Evolutionary conservation across 371 early-diverging fungal genomes (phyloP).

Genomic region (Mucor sp.): DNA sequence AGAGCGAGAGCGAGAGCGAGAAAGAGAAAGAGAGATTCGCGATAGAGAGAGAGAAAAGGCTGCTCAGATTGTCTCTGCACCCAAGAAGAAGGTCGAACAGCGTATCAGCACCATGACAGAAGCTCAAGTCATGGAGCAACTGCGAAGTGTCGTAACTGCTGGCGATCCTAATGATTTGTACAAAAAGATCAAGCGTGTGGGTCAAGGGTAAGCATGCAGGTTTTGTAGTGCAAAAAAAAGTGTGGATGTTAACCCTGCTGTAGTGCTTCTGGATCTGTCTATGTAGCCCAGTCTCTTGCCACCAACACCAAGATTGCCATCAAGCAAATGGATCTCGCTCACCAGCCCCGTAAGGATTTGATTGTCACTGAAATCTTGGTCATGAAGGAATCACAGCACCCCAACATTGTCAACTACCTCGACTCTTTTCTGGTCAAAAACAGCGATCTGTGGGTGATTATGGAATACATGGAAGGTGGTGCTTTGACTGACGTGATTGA

Average conservation of each 20-base stretch:
- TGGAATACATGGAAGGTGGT: slow-evolving; percentile 99
- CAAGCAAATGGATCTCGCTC: slow-evolving; percentile 95
- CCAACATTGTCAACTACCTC: slow-evolving; percentile 94
- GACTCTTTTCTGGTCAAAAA: slow-evolving; percentile 85
- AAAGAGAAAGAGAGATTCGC: slow-evolving; percentile 23
- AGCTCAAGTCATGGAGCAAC: slow-evolving; percentile 88
- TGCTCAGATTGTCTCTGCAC: slow-evolving; percentile 29
- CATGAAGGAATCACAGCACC: slow-evolving; percentile 95
- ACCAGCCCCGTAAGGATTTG: slow-evolving; percentile 92
- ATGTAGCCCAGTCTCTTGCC: slow-evolving; percentile 72
- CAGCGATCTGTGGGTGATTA: slow-evolving; percentile 95
- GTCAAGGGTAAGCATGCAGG: slow-evolving; percentile 79
- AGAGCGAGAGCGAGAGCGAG: slow-evolving; percentile 22
- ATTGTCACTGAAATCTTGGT: slow-evolving; percentile 95
- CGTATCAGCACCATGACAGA: slow-evolving; percentile 87
- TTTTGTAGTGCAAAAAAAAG: not conserved
- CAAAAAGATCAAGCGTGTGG: slow-evolving; percentile 90
- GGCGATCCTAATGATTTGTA: slow-evolving; percentile 88
- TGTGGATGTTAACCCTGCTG: not conserved
- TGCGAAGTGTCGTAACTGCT: slow-evolving; percentile 77
- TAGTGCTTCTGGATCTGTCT: slow-evolving; percentile 96
- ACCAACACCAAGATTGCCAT: slow-evolving; percentile 88
- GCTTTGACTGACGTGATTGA: slow-evolving; percentile 97
- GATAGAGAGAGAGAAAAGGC: slow-evolving; percentile 39
- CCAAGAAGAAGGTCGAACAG: slow-evolving; percentile 62